Conservation (phyloP, 2,329 filamentous ascomycete species). For the Phyllosticta citriasiana region DNA sequence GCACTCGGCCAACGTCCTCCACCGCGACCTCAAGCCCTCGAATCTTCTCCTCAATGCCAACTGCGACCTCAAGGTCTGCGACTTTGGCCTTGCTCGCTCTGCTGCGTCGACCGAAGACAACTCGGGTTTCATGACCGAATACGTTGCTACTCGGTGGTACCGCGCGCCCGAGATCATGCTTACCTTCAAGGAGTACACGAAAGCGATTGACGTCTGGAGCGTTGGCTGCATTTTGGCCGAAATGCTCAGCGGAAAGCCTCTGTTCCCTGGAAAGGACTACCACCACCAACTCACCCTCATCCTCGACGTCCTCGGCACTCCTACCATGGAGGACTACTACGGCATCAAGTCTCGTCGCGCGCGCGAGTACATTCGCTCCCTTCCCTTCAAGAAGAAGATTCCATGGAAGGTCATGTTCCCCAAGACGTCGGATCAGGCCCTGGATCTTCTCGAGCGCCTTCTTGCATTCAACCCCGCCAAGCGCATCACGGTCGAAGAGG, state of each 20-base stretch:
- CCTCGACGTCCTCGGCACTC: constrained; percentile 91
- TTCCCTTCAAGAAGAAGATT: constrained; percentile 99
- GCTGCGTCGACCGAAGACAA: constrained; percentile 97
- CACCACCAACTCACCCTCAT: constrained; percentile 97
- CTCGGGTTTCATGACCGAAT: constrained; percentile 99
- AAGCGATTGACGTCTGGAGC: constrained; percentile 98
- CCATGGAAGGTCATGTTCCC: constrained; percentile 95
- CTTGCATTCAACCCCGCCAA: constrained; percentile 98
- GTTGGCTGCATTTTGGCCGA: constrained; percentile 96
- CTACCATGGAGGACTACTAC: constrained; percentile 99
- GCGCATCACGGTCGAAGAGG: constrained; percentile 95
- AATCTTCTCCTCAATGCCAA: constrained; percentile 96
- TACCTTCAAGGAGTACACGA: constrained; percentile 99
- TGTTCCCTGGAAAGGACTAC: constrained; percentile 98
- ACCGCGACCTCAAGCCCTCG: constrained; percentile 94
- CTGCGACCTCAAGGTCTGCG: constrained; percentile 97
- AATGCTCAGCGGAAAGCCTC: constrained; percentile 96
- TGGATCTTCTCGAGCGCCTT: constrained; percentile 90
- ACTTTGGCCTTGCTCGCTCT: constrained; percentile 91
- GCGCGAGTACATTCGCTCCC: constrained; percentile 92
- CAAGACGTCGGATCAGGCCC: constrained; percentile 93
- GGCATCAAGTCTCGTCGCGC: constrained; percentile 98
- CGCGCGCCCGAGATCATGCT: constrained; percentile 99
- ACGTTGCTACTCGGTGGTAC: constrained; percentile 98
- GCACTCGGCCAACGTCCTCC: constrained; percentile 97